phyloP scores from a whole-genome alignment of 306 rosid genomes.

The Macrotyloma uniflorum region DNA sequence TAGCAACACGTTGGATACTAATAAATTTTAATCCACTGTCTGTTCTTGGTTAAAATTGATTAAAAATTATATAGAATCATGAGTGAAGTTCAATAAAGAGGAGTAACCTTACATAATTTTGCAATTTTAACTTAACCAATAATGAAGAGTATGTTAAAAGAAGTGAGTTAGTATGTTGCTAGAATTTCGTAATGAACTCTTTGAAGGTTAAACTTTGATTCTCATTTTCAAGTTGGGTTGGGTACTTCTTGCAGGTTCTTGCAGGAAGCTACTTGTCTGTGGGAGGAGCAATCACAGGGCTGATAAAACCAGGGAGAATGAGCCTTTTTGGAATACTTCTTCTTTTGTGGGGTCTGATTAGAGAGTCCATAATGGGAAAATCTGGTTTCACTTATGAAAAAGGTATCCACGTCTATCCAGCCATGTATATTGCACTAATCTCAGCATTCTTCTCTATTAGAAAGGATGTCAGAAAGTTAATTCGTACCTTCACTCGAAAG shows the following conservation, averaged over 20 bases:
- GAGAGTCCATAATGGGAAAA: conserved; percentile 52
- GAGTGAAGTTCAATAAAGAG: background rate
- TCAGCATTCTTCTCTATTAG: conserved; percentile 72
- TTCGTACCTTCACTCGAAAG: conserved; percentile 51
- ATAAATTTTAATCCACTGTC: background rate
- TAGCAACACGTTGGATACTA: background rate
- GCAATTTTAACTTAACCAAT: background rate
- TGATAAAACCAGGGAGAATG: conserved; percentile 70
- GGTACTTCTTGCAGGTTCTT: conserved; percentile 58
- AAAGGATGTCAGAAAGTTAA: conserved; percentile 76
- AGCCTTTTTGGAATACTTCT: conserved; percentile 71
- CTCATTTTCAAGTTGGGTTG: conserved; percentile 38
- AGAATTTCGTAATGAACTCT: background rate
- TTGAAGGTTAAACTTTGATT: conserved; percentile 3
- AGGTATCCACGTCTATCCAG: conserved; percentile 53
- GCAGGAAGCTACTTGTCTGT: conserved; percentile 84
- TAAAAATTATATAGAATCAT: background rate
- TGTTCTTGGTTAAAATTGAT: background rate
- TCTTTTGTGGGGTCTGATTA: conserved; percentile 70
- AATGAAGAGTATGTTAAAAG: background rate
- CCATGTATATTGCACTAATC: conserved; percentile 59
- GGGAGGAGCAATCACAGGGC: conserved; percentile 72
- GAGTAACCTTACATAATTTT: background rate
- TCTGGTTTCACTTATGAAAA: conserved; percentile 36
- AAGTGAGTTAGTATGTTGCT: background rate